Conservation (phyloP, 495 filamentous ascomycete genomes). For the Neurospora tetrasperma region DNA sequence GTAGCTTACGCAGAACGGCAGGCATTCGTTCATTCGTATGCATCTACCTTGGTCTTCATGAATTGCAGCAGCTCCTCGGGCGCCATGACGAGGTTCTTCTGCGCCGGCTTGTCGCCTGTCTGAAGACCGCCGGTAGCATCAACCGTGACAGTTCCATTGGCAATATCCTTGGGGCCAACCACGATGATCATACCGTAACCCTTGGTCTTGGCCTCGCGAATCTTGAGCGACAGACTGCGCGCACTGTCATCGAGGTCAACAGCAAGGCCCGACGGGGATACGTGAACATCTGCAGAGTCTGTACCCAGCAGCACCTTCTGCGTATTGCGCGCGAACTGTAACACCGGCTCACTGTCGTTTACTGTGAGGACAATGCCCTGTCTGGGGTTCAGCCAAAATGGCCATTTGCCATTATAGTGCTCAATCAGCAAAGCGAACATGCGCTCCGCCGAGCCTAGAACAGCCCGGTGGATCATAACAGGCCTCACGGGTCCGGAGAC, state of each 20-base stretch:
- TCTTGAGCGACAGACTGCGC: conserved; percentile 55
- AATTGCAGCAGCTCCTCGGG: conserved; percentile 23
- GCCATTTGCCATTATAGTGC: conserved; percentile 71
- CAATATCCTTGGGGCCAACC: conserved; percentile 50
- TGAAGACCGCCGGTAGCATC: conserved; percentile 17
- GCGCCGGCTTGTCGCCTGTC: not conserved
- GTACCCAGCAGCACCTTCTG: conserved; percentile 34
- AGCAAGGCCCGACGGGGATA: conserved; percentile 42
- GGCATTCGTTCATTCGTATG: conserved; percentile 19
- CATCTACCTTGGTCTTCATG: conserved; percentile 24
- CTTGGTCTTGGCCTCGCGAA: conserved; percentile 59
- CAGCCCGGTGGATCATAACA: conserved; percentile 80
- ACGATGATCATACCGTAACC: conserved; percentile 68
- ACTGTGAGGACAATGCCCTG: conserved; percentile 74
- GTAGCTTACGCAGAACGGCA: conserved; percentile 52
- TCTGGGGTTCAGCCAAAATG: conserved; percentile 83
- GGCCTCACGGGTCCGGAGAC: conserved; percentile 52
- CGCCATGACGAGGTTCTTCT: conserved; percentile 20
- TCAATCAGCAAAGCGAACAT: conserved; percentile 84
- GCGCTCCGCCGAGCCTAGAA: conserved; percentile 77
- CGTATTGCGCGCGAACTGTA: conserved; percentile 45
- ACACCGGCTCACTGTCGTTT: conserved; percentile 49
- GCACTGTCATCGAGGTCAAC: conserved; percentile 64
- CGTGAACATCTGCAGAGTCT: conserved; percentile 25
- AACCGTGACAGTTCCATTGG: conserved; percentile 23